Base-by-base conservation (phyloP, 495 filamentous ascomycete species). In the Annulohypoxylon moriforme region DNA sequence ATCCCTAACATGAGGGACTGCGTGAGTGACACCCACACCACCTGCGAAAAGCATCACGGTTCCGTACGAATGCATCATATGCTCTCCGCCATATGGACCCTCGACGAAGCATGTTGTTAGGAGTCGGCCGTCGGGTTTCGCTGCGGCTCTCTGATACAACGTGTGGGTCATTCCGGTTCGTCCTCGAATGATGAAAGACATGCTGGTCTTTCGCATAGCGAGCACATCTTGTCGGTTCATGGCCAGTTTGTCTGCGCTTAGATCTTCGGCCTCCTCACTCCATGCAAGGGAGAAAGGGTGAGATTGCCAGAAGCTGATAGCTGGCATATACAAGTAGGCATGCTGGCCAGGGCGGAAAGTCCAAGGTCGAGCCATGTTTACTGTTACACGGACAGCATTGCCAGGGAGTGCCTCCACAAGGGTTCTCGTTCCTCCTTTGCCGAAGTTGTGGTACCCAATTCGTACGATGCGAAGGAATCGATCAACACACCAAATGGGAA, bases 21-120 rank as follows among this genome's bases (percentile, higher is more conserved):
- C 92, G 76, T 97, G 94, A 0, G 94, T 97, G 67, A 97, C 94
- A 58, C 94, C 94, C 2, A 96, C 90, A 55, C 94, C 94, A 63
- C 91, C 94, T 11, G 93, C 93, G 73, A 97, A 93, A 20, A 97
- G 87, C 73, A 97, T 83, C 22, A 93, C 89, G 0, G 93, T 96
- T 64, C 94, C 94, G 81, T 96, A 97, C 55, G 90, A 94, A 53
- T 88, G 81, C 65, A 94, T 82, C 59, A 82, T 83, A 60, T 89
- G 84, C 65, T 87, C 83, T 55, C 89, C 90, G 40, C 91, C 91
- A 80, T 97, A 97, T 4, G 94, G 94, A 0, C 94, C 94, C 79
- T 97, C 94, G 60, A 93, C 87, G 40, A 91, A 85, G 61, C 90
- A 92, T 8, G 80, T 84, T 18, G 88, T 87, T 6, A 82, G 75